Base-by-base conservation (phyloP, 257 asterid species). In the Gentiana dahurica region DNA sequence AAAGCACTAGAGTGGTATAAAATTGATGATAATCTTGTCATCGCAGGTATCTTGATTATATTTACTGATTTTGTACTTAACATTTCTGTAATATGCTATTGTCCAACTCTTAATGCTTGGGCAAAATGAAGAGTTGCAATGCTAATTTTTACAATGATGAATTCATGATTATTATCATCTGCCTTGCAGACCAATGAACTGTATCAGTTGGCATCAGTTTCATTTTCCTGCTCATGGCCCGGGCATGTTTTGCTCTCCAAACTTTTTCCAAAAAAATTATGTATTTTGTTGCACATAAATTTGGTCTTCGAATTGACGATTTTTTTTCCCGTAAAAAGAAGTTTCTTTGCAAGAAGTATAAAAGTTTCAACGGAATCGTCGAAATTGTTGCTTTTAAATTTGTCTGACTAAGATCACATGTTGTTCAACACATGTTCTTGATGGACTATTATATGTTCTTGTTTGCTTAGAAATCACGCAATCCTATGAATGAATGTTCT, bases 1-100 rank as follows among this genome's bases (percentile, higher is more conserved):
- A 41, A 41, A 10, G 8, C 6, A 41, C 46, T 41, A 41, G 8
- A 5, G 4, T 41, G 46, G 6, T 10, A 4, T 4, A 55, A 51
- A 88, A 79, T 86, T 92, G 72, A 92, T 92, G 98, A 86, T 85
- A 73, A 88, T 95, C 77, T 77, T 92, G 75, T 92, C 98, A 48
- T 88, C 98, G 32, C 98, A 92, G 98, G 98, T 88, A 68, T 55
- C 45, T 45, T 41, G 45, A 56, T 57, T 50, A 11, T 66, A 36
- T 55, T 58, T 38, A 3, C 12, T 33, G 7, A 13, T 39, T 15
- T 33, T 49, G 13, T 36, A 3, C 33, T 35, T 47, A 10, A 39
- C 7, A 39, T 8, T 8, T 38, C 11, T n/a, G 13, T 57, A 8
- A n/a, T 13, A 44, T 15, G 44, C 44, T 47, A 39, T 15, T 48